Conservation (phyloP, 1,139 yeast genomes). For the Geotrichum candidum region DNA sequence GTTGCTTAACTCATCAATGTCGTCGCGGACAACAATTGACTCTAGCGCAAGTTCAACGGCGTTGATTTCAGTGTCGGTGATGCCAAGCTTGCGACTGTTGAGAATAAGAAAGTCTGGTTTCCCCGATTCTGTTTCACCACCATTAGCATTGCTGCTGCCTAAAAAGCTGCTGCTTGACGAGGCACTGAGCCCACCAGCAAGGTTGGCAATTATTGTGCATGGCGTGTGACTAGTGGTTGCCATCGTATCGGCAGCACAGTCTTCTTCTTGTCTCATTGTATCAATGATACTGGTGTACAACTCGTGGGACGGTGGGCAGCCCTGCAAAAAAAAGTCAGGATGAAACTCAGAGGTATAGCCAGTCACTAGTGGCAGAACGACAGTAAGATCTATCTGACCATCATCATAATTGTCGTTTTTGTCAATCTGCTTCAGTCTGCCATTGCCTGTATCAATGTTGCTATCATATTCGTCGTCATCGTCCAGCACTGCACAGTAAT, state of each 20-base stretch:
- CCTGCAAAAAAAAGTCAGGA: conserved; percentile 30
- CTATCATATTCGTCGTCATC: background rate
- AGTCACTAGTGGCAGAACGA: conserved; percentile 28
- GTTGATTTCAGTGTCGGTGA: background rate
- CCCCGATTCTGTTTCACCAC: background rate
- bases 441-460: background rate
- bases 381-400: background rate
- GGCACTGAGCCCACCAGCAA: background rate
- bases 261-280: conserved; percentile 22
- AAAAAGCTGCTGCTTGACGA: background rate
- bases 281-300: conserved; percentile 25
- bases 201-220: background rate
- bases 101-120: background rate
- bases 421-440: background rate
- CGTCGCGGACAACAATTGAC: background rate
- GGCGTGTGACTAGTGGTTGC: background rate
- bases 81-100: background rate
- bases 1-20: background rate
- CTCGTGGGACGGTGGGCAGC: conserved; percentile 25
- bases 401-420: background rate
- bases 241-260: background rate
- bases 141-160: background rate
- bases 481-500: background rate
- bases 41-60: background rate
- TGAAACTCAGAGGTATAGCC: conserved; percentile 30